Conservation (phyloP, 2,329 filamentous ascomycete genomes). For the Trichoderma atroviride region DNA sequence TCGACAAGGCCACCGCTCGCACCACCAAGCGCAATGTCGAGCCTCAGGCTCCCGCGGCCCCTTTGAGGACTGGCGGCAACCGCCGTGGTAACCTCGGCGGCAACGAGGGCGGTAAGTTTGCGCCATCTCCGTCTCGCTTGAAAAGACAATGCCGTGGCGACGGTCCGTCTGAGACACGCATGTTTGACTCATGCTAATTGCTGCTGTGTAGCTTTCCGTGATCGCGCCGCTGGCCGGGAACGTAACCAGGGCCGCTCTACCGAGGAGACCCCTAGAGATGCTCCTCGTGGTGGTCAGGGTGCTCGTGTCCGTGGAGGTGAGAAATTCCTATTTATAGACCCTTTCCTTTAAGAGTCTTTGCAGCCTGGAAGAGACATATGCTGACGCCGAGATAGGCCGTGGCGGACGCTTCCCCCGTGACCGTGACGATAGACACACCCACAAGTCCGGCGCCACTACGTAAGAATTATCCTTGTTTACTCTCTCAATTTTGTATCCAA, state of each 20-base stretch:
- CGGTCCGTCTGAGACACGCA: slow-evolving; percentile 9
- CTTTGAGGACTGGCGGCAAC: slow-evolving; percentile 50
- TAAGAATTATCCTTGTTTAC: slow-evolving; percentile 40
- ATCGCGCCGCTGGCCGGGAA: slow-evolving; percentile 77
- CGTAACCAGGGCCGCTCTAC: slow-evolving; percentile 81
- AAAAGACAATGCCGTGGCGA: background rate
- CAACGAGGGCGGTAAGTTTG: slow-evolving; percentile 80
- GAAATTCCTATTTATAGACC: slow-evolving; percentile 28
- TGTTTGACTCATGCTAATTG: slow-evolving; percentile 17
- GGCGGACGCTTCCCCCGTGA: slow-evolving; percentile 57
- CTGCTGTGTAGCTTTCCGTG: slow-evolving; percentile 73
- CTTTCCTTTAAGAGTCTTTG: background rate
- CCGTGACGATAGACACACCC: slow-evolving; percentile 60
- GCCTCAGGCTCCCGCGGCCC: slow-evolving; percentile 69
- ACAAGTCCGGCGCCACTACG: slow-evolving; percentile 46
- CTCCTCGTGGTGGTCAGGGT: slow-evolving; percentile 63
- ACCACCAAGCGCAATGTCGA: slow-evolving; percentile 83
- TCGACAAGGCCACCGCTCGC: slow-evolving; percentile 80
- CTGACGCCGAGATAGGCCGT: slow-evolving; percentile 48
- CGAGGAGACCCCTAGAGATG: slow-evolving; percentile 64
- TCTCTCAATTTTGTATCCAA: background rate
- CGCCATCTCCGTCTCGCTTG: background rate
- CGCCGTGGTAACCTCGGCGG: slow-evolving; percentile 64
- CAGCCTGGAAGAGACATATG: background rate
- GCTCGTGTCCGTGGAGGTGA: slow-evolving; percentile 64